Conservation (phyloP, 2,329 filamentous ascomycete species). For the Scedosporium aurantiacum region DNA sequence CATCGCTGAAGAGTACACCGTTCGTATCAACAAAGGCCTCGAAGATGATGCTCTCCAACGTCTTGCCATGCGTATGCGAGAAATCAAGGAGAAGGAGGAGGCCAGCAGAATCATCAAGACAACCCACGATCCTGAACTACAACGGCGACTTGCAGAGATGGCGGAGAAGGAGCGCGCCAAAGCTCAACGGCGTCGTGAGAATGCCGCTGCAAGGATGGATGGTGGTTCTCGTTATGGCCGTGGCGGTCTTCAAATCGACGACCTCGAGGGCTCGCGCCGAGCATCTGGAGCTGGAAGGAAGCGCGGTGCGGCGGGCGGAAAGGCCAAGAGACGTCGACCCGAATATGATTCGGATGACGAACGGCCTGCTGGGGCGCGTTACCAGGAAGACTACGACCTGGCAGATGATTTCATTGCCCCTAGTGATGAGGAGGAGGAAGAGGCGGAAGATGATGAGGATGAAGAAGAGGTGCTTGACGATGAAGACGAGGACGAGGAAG, state of each 20-base stretch:
- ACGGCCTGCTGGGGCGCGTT: conserved; percentile 46
- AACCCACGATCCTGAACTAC: conserved; percentile 63
- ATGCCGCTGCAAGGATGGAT: conserved; percentile 52
- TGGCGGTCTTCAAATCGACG: conserved; percentile 54
- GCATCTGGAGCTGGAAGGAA: conserved; percentile 38
- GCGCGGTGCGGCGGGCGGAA: conserved; percentile 38
- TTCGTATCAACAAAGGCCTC: conserved; percentile 55
- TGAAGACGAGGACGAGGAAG: conserved; percentile 33
- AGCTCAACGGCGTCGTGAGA: conserved; percentile 55
- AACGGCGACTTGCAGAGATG: conserved; percentile 61
- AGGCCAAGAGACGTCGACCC: conserved; percentile 41
- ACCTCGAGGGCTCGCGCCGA: conserved; percentile 53
- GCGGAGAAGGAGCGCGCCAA: conserved; percentile 64
- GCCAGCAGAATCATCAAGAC: conserved; percentile 59
- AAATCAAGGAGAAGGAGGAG: conserved; percentile 45
- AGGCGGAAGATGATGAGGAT: conserved; percentile 54
- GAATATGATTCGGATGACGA: conserved; percentile 74
- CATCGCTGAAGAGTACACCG: conserved; percentile 59
- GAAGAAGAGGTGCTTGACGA: conserved; percentile 47
- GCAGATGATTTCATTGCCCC: conserved; percentile 69
- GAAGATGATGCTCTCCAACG: conserved; percentile 62
- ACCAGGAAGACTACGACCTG: conserved; percentile 65
- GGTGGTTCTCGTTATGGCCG: conserved; percentile 40
- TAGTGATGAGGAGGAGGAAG: conserved; percentile 61
- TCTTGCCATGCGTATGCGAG: conserved; percentile 56